phyloP scores from a whole-genome alignment of 768 basidiomycete species.

The Clathrus columnatus region DNA sequence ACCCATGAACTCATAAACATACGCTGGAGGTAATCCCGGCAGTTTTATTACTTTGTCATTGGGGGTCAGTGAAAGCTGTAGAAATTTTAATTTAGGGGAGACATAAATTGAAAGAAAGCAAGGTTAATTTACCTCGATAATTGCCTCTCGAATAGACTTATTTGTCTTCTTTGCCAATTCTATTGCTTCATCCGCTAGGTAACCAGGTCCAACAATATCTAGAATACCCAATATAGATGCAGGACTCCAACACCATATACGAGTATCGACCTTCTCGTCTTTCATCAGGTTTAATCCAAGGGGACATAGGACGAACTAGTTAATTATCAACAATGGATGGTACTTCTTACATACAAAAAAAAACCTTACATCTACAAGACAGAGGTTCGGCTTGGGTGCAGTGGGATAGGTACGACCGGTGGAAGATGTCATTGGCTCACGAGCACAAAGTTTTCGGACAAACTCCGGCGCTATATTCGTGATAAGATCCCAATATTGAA shows the following conservation, averaged over 20 bases:
- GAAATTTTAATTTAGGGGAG: not conserved
- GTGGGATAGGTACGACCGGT: not conserved
- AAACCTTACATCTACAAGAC: not conserved
- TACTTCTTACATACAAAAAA: not conserved
- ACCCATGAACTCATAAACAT: slow-evolving; percentile 1
- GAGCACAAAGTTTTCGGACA: not conserved
- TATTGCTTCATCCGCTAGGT: not conserved
- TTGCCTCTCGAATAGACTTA: not conserved
- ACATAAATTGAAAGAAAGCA: not conserved
- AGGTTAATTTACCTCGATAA: not conserved
- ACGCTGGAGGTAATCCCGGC: slow-evolving; percentile 5
- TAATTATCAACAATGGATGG: not conserved
- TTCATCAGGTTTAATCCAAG: not conserved
- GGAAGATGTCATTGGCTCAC: not conserved
- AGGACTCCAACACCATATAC: not conserved
- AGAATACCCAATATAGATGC: not conserved
- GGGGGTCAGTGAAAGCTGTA: not conserved
- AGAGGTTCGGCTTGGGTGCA: not conserved
- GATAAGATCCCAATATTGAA: not conserved
- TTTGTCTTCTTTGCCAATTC: not conserved
- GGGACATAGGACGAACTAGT: too few species aligned
- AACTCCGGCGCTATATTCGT: not conserved
- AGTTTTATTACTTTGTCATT: not conserved
- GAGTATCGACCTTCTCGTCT: not conserved
- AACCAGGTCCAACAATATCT: not conserved